Evolutionary conservation across 306 rosid species (phyloP).

Genomic region (Urtica urens): DNA sequence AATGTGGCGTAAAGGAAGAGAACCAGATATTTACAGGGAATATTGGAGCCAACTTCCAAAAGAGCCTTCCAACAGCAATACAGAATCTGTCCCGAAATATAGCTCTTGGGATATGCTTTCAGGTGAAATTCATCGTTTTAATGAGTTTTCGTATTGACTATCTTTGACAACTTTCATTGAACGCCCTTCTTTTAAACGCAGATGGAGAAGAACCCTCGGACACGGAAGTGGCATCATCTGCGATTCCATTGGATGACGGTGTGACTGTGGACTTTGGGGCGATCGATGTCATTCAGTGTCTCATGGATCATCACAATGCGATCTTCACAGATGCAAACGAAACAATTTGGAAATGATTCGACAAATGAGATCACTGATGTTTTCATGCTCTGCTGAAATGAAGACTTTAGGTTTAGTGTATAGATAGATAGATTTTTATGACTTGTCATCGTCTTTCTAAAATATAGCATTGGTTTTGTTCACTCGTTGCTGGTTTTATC

Average conservation of each 20-base stretch:
- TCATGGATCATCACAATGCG: constrained; percentile 86
- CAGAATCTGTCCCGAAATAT: constrained; percentile 33
- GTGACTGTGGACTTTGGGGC: constrained; percentile 66
- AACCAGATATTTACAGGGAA: constrained; percentile 53
- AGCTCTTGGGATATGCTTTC: constrained; percentile 75
- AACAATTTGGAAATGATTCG: constrained; percentile 73
- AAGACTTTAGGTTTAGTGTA: no score
- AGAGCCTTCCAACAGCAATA: constrained; percentile 44
- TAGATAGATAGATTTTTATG: no score
- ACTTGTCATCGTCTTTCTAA: no score
- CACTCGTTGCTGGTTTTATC: no score
- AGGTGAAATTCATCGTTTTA: constrained; percentile 33
- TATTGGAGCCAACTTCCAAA: constrained; percentile 55
- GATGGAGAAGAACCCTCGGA: constrained; percentile 55
- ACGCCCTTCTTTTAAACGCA: constrained; percentile 12
- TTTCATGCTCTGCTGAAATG: no score
- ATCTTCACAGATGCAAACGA: constrained; percentile 91
- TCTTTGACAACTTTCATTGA: constrained; percentile 1
- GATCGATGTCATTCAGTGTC: constrained; percentile 87
- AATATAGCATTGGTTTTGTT: no score
- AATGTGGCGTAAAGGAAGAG: constrained; percentile 60
- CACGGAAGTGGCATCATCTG: constrained; percentile 75
- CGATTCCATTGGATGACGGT: constrained; percentile 91
- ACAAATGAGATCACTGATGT: no score
- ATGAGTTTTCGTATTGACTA: no score